phyloP scores from a whole-genome alignment of 2,329 filamentous ascomycete genomes.

The Allantophomopsis lycopodina region DNA sequence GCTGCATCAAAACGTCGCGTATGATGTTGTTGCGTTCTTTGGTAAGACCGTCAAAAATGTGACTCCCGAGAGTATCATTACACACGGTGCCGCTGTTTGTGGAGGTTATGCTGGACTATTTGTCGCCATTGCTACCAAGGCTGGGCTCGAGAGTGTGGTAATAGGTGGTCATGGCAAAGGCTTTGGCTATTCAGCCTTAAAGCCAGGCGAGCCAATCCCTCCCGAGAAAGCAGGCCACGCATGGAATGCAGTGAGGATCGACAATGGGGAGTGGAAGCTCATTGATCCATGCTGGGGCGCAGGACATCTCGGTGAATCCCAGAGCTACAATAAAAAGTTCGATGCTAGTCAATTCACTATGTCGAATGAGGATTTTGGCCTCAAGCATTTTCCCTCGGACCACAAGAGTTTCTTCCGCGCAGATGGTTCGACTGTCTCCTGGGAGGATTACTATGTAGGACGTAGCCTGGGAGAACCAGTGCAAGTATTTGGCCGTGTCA shows the following conservation, averaged over 20 bases:
- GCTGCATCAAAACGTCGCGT: constrained; percentile 87
- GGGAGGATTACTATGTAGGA: constrained; percentile 72
- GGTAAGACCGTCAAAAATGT: constrained; percentile 50
- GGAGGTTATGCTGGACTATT: constrained; percentile 83
- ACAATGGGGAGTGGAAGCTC: constrained; percentile 80
- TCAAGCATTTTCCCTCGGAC: constrained; percentile 65
- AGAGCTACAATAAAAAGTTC: constrained; percentile 56
- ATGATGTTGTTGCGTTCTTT: constrained; percentile 73
- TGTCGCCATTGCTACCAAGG: constrained; percentile 61
- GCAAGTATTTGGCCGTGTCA: constrained; percentile 28
- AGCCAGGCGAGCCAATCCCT: constrained; percentile 51
- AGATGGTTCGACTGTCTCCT: constrained; percentile 54
- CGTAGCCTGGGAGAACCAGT: constrained; percentile 33
- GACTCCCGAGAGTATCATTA: constrained; percentile 60
- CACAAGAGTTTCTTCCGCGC: constrained; percentile 56
- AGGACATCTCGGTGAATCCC: constrained; percentile 43
- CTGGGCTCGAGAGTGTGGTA: constrained; percentile 65
- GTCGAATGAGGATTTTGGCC: constrained; percentile 68
- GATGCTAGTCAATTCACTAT: constrained; percentile 43
- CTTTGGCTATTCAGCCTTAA: constrained; percentile 52
- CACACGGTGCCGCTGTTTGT: constrained; percentile 73
- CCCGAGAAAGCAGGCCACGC: constrained; percentile 58
- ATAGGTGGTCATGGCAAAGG: constrained; percentile 79
- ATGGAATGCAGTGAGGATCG: constrained; percentile 87
- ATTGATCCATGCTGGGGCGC: constrained; percentile 91